A percentile compares a stretch with the other conserved stretches of the same genome.
These are phyloP conservation scores for Pilasporangium apinafurcum DNA, from an alignment of 352 stramenopile genomes.

Conservation along the genomic window DNA sequence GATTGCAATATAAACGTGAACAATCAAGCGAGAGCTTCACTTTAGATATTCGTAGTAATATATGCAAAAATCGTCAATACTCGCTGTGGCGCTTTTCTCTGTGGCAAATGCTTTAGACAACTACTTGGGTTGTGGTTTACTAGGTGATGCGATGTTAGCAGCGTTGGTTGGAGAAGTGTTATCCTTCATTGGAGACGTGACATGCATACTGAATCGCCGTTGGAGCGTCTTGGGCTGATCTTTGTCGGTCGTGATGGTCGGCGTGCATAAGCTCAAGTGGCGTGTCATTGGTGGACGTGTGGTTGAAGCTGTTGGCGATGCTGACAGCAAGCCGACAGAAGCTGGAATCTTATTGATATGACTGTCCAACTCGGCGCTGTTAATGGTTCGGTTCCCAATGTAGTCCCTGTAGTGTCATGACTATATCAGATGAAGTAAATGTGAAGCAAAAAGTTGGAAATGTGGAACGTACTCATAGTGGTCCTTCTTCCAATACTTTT, in stretches of 20 bases:
- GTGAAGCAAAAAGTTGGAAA: background rate
- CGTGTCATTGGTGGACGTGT: constrained; percentile 14
- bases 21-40: background rate
- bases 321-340: no score
- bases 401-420: constrained; percentile 32
- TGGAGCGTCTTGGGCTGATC: constrained; percentile 22
- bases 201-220: constrained; percentile 36
- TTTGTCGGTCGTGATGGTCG: constrained; percentile 12
- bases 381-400: constrained; percentile 25
- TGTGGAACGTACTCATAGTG: constrained; percentile 36
- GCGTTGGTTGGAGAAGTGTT: constrained; percentile 3
- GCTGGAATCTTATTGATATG: no score
- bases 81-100: background rate
- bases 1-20: constrained; percentile 54
- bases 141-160: background rate
- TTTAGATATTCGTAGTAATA: background rate
- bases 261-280: constrained; percentile 36
- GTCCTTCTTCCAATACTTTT: constrained; percentile 80
- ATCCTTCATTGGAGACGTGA: constrained; percentile 1
- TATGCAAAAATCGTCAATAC: no score
- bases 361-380: no score
- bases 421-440: background rate
- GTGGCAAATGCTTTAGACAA: background rate
- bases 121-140: no score
- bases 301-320: constrained; percentile 3